Evolutionary conservation across 164 flowering plant genomes (phyloP).

Genomic region (Saururus chinensis): DNA sequence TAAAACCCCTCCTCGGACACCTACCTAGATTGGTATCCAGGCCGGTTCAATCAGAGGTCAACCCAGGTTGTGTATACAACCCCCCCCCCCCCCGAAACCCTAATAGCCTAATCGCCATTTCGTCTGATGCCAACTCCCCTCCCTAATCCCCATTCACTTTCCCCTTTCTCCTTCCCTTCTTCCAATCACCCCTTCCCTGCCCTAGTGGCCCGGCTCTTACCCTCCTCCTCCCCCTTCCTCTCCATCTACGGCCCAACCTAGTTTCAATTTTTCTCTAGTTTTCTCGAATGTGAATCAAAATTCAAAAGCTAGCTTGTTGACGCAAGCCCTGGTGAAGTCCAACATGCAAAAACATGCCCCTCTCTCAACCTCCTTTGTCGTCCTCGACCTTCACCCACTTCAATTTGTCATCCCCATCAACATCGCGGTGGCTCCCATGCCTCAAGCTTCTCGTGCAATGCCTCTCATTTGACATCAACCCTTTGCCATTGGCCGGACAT

Average conservation of each 20-base stretch:
- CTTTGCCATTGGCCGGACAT: not conserved
- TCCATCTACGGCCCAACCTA: conserved; percentile 18
- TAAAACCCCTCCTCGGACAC: too few relatives aligned
- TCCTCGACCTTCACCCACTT: conserved; percentile 35
- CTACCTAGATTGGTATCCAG: too few relatives aligned
- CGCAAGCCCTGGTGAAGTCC: conserved; percentile 5
- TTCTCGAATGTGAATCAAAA: conserved; percentile 26
- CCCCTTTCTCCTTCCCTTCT: conserved; percentile 3
- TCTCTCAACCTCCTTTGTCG: conserved; percentile 14
- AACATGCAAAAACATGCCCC: conserved; percentile 11
- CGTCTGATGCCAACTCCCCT: too few relatives aligned
- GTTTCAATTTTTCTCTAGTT: conserved; percentile 8
- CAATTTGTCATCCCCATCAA: conserved; percentile 17
- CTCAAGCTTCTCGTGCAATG: conserved; percentile 32
- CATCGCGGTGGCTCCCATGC: conserved; percentile 26
- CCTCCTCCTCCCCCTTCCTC: conserved; percentile 10
- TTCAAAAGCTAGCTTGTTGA: conserved; percentile 20
- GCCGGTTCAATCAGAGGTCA: too few relatives aligned
- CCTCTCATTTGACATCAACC: conserved; percentile 12
- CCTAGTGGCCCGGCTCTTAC: too few relatives aligned
- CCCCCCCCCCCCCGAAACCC: conserved; percentile 16
- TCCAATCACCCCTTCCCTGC: too few relatives aligned
- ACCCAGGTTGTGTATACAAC: too few relatives aligned
- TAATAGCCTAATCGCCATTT: too few relatives aligned
- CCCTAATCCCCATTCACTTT: conserved; percentile 9